Evolutionary conservation across 108 stramenopile genomes (phyloP).

Genomic region (Cyclotella sp.): DNA sequence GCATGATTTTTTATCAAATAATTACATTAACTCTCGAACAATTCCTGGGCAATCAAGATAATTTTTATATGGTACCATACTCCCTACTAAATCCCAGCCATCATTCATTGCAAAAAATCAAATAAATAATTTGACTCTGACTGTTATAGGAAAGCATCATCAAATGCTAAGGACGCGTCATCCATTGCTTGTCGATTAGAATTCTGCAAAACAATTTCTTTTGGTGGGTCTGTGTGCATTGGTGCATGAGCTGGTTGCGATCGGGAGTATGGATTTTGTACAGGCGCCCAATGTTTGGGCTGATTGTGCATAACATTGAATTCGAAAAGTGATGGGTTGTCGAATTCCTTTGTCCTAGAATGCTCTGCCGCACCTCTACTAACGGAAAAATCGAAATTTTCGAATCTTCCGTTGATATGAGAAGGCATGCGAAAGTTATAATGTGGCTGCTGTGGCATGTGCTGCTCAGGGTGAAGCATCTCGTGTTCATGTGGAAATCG

Average conservation of each 20-base stretch:
- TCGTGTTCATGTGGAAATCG: not conserved
- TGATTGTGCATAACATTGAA: not conserved
- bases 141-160: constrained; percentile 45
- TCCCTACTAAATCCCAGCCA: not conserved
- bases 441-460: not conserved
- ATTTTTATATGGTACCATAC: not conserved
- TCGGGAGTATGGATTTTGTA: not conserved
- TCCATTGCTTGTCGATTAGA: constrained; percentile 12
- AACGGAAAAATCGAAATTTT: not conserved
- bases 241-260: not conserved
- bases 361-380: not conserved
- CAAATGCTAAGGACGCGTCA: constrained; percentile 33
- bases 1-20: not conserved
- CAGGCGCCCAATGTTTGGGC: not conserved
- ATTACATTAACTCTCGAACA: no score
- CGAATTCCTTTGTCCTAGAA: not conserved
- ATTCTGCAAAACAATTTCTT: constrained; percentile 22
- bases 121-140: constrained; percentile 7
- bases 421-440: not conserved
- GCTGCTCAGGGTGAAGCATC: not conserved
- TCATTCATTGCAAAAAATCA: constrained; percentile 19
- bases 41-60: not conserved
- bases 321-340: not conserved
- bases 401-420: not conserved
- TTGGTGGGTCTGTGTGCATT: not conserved